phyloP scores from a whole-genome alignment of 805 yeast species.

The Spathaspora sp. region DNA sequence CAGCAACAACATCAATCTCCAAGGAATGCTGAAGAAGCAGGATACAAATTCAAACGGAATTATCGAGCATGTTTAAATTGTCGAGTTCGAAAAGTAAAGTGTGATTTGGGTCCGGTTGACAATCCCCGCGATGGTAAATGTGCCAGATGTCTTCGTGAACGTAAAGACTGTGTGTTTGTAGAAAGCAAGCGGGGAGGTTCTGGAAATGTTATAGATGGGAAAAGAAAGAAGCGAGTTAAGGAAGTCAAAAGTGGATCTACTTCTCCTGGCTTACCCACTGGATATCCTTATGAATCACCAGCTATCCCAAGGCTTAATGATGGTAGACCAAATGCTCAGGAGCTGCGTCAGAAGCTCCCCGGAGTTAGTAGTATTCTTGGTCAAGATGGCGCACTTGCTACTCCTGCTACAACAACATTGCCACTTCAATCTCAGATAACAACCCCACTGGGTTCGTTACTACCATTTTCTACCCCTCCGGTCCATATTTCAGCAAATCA shows the following conservation, averaged over 20 bases:
- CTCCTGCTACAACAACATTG: neutral
- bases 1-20: neutral
- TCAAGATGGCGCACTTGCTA: neutral
- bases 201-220: slow-evolving; percentile 36
- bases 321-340: neutral
- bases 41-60: slow-evolving; percentile 49
- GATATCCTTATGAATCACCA: slow-evolving; percentile 2
- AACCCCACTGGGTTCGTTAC: neutral
- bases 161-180: slow-evolving; percentile 72
- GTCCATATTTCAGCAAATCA: neutral
- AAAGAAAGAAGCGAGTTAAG: slow-evolving; percentile 43
- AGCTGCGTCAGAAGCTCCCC: slow-evolving; percentile 3
- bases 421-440: neutral
- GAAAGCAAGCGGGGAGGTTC: slow-evolving; percentile 32
- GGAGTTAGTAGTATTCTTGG: slow-evolving; percentile 6
- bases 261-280: too few relatives aligned
- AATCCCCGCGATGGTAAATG: slow-evolving; percentile 80
- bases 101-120: slow-evolving; percentile 78
- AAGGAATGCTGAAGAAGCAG: neutral
- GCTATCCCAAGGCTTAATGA: neutral
- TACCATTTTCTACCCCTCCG: neutral
- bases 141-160: slow-evolving; percentile 77
- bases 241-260: neutral
- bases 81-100: slow-evolving; percentile 76
- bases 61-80: slow-evolving; percentile 87